Conservation (phyloP, 1,139 yeast genomes). For the Pichia sp. region DNA sequence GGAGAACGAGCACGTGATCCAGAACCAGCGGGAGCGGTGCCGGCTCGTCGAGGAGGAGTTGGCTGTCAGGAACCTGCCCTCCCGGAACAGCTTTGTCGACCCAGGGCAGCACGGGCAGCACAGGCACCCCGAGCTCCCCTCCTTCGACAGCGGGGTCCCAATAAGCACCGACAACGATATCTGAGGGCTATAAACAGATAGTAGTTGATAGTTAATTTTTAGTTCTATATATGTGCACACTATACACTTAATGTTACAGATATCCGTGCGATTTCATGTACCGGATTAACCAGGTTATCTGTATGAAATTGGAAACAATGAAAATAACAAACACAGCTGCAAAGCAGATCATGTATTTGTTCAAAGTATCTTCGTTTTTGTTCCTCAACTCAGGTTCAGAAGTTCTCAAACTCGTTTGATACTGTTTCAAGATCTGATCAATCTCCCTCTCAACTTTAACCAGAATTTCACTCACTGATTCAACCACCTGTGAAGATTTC, state of each 20-base stretch:
- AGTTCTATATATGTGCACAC: too few relatives aligned
- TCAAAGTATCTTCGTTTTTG: constrained; percentile 23
- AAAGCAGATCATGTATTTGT: constrained; percentile 15
- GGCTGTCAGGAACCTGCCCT: constrained; percentile 12
- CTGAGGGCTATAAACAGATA: too few relatives aligned
- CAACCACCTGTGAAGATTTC: constrained; percentile 14
- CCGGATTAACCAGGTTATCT: constrained; percentile 21
- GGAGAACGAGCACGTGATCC: constrained; percentile 22
- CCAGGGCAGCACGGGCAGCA: neutral
- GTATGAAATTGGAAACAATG: constrained; percentile 15
- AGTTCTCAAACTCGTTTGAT: constrained; percentile 13
- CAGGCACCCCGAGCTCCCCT: constrained; percentile 7
- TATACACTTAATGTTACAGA: neutral
- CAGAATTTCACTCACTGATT: constrained; percentile 9
- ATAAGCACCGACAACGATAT: constrained; percentile 19
- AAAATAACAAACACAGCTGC: constrained; percentile 13
- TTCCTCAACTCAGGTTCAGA: constrained; percentile 22
- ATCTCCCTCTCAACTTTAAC: constrained; percentile 18
- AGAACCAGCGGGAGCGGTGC: constrained; percentile 30
- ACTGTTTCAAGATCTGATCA: constrained; percentile 14
- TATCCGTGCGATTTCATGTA: constrained; percentile 10
- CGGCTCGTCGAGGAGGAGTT: constrained; percentile 30
- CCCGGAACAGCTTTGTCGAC: constrained; percentile 1
- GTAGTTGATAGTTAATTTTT: too few relatives aligned
- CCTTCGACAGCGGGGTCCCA: neutral